These are phyloP conservation scores for Tolypocladium album DNA, from an alignment of 2,329 filamentous ascomycete genomes.

Conservation along the genomic window DNA sequence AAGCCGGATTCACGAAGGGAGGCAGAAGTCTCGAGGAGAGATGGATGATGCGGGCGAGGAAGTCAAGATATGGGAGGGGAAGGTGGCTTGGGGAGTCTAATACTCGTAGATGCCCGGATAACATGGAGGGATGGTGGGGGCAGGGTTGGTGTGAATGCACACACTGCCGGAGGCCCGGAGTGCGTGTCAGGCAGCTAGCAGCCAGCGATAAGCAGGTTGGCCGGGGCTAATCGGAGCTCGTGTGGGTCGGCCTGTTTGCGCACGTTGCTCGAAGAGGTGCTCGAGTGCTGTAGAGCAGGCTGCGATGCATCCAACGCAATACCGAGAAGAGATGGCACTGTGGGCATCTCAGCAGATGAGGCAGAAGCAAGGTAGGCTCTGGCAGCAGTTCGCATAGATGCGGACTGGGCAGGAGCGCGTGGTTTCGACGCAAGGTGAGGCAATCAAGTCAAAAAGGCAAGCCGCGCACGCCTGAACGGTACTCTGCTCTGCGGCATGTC, in stretches of 20 bases:
- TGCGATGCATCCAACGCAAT: no score
- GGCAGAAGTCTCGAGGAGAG: not conserved
- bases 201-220: constrained; percentile 6
- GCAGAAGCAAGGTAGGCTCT: not conserved
- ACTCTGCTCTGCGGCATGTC: not conserved
- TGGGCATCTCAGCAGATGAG: not conserved
- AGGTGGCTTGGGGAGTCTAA: not conserved
- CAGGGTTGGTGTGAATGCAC: not conserved
- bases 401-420: no score
- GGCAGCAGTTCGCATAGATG: not conserved
- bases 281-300: no score
- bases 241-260: not conserved
- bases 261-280: not conserved
- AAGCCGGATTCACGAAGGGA: not conserved
- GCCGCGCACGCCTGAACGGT: not conserved
- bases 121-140: not conserved
- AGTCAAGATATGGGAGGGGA: not conserved
- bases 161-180: not conserved
- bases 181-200: constrained; percentile 4
- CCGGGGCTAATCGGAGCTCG: constrained; percentile 5
- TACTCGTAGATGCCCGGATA: not conserved
- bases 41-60: not conserved
- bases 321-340: not conserved
- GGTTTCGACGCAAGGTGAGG: no score
- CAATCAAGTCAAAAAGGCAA: not conserved